Evolutionary conservation across 768 basidiomycete species (phyloP), one percentile per base, ranked within the genome.

Genomic region (Obba rivulosa): DNA sequence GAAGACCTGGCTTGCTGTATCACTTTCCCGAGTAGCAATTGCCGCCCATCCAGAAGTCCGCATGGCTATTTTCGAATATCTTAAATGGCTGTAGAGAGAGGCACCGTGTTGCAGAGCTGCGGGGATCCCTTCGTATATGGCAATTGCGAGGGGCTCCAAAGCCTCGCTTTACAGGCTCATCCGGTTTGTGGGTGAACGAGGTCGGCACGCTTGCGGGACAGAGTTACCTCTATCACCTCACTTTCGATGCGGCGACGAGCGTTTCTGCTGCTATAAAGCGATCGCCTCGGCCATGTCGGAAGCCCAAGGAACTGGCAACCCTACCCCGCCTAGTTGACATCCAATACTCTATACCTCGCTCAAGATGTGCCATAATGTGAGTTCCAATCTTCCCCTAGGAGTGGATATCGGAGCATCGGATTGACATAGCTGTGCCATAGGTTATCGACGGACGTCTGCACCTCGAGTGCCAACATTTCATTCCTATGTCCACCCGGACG

Each of bases 371-470:
- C 77, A 85, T 67, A 87, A 87, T 65, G 86, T 87, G 57, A 42
- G 81, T 70, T 34, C 16, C n/a, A n/a, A n/a, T n/a, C n/a, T n/a
- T n/a, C n/a, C n/a, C n/a, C n/a, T n/a, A n/a, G n/a, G n/a, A n/a
- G n/a, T n/a, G n/a, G n/a, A n/a, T n/a, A n/a, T n/a, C n/a, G n/a
- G n/a, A n/a, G n/a, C n/a, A n/a, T n/a, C n/a, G n/a, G n/a, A 41
- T 39, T 46, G 35, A 48, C 23, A 25, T 25, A 20, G 18, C 23
- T 31, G 17, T 17, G 14, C 24, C 36, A 38, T 56, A 89, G 86
- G 74, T 89, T 54, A 80, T 87, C 51, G 87, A 89, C 62, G 87
- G 87, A 47, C 80, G 85, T 55, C 85, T 73, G 65, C 78, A 87
- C 67, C 78, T 80, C 14, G 63, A 66, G 45, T 89, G 87, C 64